Conservation (phyloP, 75 land plant genomes). For the Chamaecyparis obtusa region DNA sequence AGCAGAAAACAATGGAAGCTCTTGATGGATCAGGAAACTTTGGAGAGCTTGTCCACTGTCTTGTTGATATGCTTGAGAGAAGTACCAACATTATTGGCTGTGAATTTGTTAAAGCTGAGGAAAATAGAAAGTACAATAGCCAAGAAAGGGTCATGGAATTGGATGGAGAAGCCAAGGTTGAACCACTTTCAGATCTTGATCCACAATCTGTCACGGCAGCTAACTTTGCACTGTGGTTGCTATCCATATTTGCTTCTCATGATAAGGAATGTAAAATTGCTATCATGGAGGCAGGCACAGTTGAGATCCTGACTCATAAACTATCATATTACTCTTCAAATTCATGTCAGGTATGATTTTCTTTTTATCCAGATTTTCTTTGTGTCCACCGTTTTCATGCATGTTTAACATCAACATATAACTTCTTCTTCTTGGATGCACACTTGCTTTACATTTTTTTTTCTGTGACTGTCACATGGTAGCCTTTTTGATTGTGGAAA, state of each 20-base stretch:
- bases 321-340: conserved; percentile 41
- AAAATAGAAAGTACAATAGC: conserved; percentile 8
- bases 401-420: neutral
- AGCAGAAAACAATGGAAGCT: conserved; percentile 38
- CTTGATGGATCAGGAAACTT: conserved; percentile 29
- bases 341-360: conserved; percentile 34
- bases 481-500: neutral
- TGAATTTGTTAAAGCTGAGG: conserved; percentile 20
- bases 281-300: conserved; percentile 49
- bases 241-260: conserved; percentile 41
- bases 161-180: neutral
- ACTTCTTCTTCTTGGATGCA: neutral
- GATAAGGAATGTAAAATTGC: conserved; percentile 35
- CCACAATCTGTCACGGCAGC: conserved; percentile 24
- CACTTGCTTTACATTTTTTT: neutral
- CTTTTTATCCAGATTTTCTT: neutral
- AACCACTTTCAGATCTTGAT: conserved; percentile 16
- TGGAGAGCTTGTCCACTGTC: conserved; percentile 26
- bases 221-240: conserved; percentile 46
- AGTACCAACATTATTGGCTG: neutral
- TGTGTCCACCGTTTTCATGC: neutral
- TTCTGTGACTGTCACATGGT: conserved; percentile 6
- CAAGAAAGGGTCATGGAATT: neutral
- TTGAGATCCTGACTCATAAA: conserved; percentile 40
- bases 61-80: conserved; percentile 39